Evolutionary conservation across 768 basidiomycete genomes (phyloP), one percentile per base, ranked within the genome.

Genomic region (Boletus eberwhitei): DNA sequence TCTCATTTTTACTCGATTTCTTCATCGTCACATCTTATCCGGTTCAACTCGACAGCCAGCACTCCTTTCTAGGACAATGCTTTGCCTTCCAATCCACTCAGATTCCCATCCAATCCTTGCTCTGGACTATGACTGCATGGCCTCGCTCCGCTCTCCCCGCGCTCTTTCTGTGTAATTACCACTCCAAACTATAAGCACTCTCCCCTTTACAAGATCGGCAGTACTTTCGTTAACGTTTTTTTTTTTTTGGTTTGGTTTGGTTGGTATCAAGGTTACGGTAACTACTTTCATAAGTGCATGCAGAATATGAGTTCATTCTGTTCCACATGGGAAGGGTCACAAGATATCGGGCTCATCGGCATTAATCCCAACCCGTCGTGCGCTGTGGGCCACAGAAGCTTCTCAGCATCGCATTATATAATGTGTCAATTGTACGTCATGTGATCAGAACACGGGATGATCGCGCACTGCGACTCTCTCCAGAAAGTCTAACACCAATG

Each of bases 51-150:
- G 49, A 57, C 55, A 53, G 45, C 58, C 53, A 48, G 19, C 59
- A 59, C 57, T 67, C 65, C 47, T 67, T 60, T 58, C 59, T 54
- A 63, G 66, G 61, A 68, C 63, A 53, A 59, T 60, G 58, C 57
- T 61, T 58, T 61, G 22, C 52, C 50, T 51, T 54, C 24, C 54
- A 39, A 49, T 52, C 42, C 51, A 50, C 32, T 53, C 44, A 40
- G 14, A 37, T 49, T 42, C 50, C 43, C 53, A 58, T 60, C 45
- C 65, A 40, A 65, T 37, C 59, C 41, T 54, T 64, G 55, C 62
- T 61, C 45, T 58, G 69, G 63, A 72, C 69, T 52, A 63, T 64
- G 70, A 62, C 44, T 53, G 59, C 64, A 65, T 59, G 57, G 32
- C 48, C 44, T 53, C 48, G 8, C 29, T 59, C 50, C 52, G 19